Base-by-base conservation (phyloP, 768 basidiomycete genomes). In the Tricholomella constricta region DNA sequence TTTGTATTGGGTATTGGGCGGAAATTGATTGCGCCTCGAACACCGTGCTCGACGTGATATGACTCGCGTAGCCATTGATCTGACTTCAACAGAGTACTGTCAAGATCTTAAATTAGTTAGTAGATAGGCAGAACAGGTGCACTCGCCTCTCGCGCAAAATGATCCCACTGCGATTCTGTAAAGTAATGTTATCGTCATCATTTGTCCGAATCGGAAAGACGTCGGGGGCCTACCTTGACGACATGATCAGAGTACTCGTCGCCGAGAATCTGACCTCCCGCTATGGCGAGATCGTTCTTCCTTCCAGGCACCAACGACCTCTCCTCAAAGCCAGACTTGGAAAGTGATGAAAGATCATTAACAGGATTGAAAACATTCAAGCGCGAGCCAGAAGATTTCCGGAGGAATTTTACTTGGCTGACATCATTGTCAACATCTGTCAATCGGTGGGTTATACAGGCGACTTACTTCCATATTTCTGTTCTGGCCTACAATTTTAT, bases 171-270 rank as follows among this genome's bases (percentile, higher is more conserved):
- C 97, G 89, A 64, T 94, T 90, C 86, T 94, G 61, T 52, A 37
- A 54, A 42, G 42, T 36, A 17, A 25, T 6, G 27, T 48, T 17
- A 38, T 56, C 19, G 45, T 34, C 40, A n/a, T 40, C 19, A 40
- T 3, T 5, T 10, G 10, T 25, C 23, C 26, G 22, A 6, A 11
- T 25, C 15, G n/a, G 17, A 37, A 41, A 23, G 29, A 12, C 40
- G 46, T 37, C 46, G 27, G 15, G 14, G 23, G 25, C 41, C 22
- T 52, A 90, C 91, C 78, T 89, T 89, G 27, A 99, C 85, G 40
- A 98, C 93, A 66, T 95, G 91, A 36, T 91, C 89, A 2, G 92
- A 93, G 75, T 93, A 98, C 67, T 99, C 97, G 65, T 98, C 95
- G 4, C 94, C 96, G 1, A 95, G 74, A 38, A 97, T 83, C 64